A percentile compares a stretch with the other conserved stretches of the same genome.
Conservation (phyloP, 2,329 filamentous ascomycete genomes). For the Berkeleyomyces basicola region DNA sequence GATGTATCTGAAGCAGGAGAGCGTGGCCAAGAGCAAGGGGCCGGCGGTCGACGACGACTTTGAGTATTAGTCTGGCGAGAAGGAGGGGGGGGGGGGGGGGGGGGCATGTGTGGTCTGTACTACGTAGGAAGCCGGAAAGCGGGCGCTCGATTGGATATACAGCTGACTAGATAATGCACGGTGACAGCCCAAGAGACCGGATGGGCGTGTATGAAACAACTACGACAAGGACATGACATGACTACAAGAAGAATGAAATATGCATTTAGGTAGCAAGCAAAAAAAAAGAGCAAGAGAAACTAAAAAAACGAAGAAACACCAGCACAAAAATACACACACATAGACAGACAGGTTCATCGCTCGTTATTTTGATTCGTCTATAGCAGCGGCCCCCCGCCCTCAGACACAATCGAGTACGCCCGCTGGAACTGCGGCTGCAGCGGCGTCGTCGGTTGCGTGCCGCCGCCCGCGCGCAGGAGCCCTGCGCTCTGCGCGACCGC, state of each 20-base stretch:
- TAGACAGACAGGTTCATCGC: too few relatives aligned
- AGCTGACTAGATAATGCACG: too few relatives aligned
- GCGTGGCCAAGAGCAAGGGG: slow-evolving; percentile 69
- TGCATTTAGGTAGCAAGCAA: background rate
- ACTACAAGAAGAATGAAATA: background rate
- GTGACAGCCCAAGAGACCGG: too few relatives aligned
- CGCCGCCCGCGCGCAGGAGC: background rate
- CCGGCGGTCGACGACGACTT: slow-evolving; percentile 90
- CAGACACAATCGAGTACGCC: background rate
- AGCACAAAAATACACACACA: background rate
- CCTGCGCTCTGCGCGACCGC: slow-evolving; percentile 16
- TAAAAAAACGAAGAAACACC: background rate
- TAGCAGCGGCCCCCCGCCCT: background rate
- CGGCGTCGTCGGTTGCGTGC: background rate
- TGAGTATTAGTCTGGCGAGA: slow-evolving; percentile 53
- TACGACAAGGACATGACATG: background rate
- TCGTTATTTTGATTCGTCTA: background rate
- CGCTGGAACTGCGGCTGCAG: background rate
- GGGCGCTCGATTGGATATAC: too few relatives aligned
- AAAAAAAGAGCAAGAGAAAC: background rate
- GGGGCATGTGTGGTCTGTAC: background rate
- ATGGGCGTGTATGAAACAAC: too few relatives aligned
- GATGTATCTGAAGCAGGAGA: slow-evolving; percentile 94
- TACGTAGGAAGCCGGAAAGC: background rate
- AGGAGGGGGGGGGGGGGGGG: background rate